Conservation (phyloP, 345 rosid genomes). For the Trapa incisa region DNA sequence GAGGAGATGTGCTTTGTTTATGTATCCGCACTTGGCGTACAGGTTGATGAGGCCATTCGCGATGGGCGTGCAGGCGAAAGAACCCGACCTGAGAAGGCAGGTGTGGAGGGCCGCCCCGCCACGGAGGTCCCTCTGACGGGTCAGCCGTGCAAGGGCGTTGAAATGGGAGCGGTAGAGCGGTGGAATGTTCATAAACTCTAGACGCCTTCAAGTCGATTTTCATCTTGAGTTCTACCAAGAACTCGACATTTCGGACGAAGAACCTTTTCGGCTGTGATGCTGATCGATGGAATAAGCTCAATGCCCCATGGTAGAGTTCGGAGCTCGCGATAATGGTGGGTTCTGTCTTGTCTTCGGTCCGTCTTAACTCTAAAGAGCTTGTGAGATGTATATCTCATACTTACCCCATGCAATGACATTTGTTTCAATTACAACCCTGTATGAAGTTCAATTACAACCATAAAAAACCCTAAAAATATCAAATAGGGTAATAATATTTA, state of each 20-base stretch:
- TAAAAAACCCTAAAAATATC: no score
- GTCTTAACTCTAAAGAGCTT: neutral
- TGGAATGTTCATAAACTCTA: conserved; percentile 10
- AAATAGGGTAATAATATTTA: no score
- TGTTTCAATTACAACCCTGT: neutral
- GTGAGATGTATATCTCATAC: neutral
- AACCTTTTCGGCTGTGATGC: neutral
- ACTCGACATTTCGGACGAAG: neutral
- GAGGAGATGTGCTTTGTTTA: conserved; percentile 37
- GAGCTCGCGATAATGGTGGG: neutral
- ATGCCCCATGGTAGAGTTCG: neutral
- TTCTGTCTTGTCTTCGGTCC: neutral
- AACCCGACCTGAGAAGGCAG: conserved; percentile 25
- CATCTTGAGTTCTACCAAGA: neutral
- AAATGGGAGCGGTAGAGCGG: conserved; percentile 25
- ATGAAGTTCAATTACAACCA: no score
- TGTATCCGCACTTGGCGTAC: conserved; percentile 50
- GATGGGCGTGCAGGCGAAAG: conserved; percentile 30
- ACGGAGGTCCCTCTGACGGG: conserved; percentile 32
- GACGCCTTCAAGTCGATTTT: neutral
- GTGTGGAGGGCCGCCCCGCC: conserved; percentile 59
- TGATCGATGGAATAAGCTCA: neutral
- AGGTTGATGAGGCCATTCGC: conserved; percentile 58
- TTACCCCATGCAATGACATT: neutral
- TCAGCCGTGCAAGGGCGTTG: conserved; percentile 28